These are phyloP conservation scores for Cutaneotrichosporon arboriforme DNA, from an alignment of 1,284 basidiomycete genomes.

Conservation along the genomic window DNA sequence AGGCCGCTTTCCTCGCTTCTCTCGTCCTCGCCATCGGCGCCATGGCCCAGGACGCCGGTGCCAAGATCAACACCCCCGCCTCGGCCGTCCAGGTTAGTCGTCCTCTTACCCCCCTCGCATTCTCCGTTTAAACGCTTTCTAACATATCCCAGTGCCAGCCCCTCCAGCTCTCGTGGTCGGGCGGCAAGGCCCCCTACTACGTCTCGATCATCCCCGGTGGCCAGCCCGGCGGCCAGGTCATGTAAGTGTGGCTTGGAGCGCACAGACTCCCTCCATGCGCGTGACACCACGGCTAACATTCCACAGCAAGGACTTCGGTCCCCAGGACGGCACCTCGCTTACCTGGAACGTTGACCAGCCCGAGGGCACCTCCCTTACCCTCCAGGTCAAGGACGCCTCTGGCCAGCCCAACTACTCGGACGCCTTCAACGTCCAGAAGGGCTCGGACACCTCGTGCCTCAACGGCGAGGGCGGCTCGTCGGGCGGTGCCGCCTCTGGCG, in stretches of 20 bases:
- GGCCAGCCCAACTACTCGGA: slow-evolving; percentile 33
- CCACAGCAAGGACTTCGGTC: slow-evolving; percentile 24
- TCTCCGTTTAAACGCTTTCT: neutral
- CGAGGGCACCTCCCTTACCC: slow-evolving; percentile 48
- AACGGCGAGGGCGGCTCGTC: slow-evolving; percentile 2
- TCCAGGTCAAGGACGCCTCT: slow-evolving; percentile 35
- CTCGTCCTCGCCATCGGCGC: slow-evolving; percentile 24
- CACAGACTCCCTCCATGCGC: too few relatives aligned
- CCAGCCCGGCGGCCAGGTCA: slow-evolving; percentile 55
- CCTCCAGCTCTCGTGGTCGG: slow-evolving; percentile 54
- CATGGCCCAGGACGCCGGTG: slow-evolving; percentile 45
- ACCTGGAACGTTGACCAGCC: slow-evolving; percentile 64
- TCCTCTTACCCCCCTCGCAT: neutral
- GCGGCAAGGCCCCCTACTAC: slow-evolving; percentile 60
- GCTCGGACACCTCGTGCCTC: slow-evolving; percentile 21
- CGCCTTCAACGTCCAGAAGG: slow-evolving; percentile 21
- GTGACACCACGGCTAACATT: neutral
- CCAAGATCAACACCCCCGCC: slow-evolving; percentile 60
- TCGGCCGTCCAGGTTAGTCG: slow-evolving; percentile 27
- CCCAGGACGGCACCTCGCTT: slow-evolving; percentile 47
- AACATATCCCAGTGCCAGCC: slow-evolving; percentile 35
- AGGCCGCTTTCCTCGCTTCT: slow-evolving; percentile 14
- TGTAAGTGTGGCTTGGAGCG: too few relatives aligned
- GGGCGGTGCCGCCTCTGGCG: neutral
- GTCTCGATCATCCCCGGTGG: slow-evolving; percentile 64